Evolutionary conservation across 202 grass and related monocot genomes (phyloP).

Genomic region (Brachypodium distachyon): DNA sequence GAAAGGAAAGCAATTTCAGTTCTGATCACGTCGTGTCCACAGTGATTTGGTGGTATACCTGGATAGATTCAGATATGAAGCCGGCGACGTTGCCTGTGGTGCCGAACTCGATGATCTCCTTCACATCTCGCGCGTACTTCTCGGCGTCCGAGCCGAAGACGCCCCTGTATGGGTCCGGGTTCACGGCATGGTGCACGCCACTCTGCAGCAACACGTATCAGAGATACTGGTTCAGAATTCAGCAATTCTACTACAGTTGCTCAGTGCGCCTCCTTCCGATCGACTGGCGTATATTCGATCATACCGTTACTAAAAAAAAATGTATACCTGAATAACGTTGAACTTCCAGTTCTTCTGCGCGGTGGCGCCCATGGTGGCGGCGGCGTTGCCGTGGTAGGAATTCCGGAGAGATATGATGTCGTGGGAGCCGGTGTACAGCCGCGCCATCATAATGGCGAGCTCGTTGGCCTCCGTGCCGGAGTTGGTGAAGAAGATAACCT

Average conservation of each 20-base stretch:
- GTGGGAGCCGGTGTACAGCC: constrained; percentile 69
- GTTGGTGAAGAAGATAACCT: constrained; percentile 93
- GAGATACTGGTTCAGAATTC: not conserved
- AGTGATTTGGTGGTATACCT: constrained; percentile 12
- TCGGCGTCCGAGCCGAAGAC: constrained; percentile 56
- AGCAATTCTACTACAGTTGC: not conserved
- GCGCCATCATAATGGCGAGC: constrained; percentile 82
- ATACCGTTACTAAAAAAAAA: too few relatives aligned
- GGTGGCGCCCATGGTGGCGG: constrained; percentile 80
- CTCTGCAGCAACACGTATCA: constrained; percentile 25
- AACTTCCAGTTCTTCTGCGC: constrained; percentile 96
- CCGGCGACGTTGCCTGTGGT: constrained; percentile 66
- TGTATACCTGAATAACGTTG: constrained; percentile 73
- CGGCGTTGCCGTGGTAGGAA: constrained; percentile 84
- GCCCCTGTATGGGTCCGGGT: constrained; percentile 83
- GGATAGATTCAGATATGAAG: constrained; percentile 83
- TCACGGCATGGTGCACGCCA: constrained; percentile 75
- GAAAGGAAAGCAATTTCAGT: not conserved
- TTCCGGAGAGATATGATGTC: constrained; percentile 87
- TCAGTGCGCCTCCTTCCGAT: not conserved
- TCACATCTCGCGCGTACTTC: constrained; percentile 70
- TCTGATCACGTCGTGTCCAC: not conserved
- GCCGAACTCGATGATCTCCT: constrained; percentile 90
- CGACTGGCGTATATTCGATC: not conserved
- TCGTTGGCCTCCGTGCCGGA: constrained; percentile 94